Base-by-base conservation (phyloP, 2,329 filamentous ascomycete species). In the Lachnellula willkommii region DNA sequence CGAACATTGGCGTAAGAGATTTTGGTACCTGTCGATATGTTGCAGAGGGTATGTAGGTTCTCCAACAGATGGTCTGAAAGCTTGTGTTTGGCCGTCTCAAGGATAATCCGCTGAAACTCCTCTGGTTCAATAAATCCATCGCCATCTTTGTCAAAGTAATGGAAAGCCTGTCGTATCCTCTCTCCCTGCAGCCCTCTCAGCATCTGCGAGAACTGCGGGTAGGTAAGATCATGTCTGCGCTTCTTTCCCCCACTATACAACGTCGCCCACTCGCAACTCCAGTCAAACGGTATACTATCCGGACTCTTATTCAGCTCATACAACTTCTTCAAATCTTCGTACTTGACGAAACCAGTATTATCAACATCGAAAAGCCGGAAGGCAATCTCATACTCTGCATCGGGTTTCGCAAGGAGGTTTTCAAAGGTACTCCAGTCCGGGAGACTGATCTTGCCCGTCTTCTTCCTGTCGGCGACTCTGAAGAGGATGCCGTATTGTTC, bases 311-410 rank as follows among this genome's bases (percentile, higher is more conserved):
- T 95, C 66, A 86, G 78, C 74, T 93, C 88, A 75, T 95, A 96
- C 56, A 93, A 77, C 57, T 84, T 81, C 69, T 90, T 85, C 75
- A 99, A 92, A 66, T 91, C 84, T 40, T 95, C 88, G 69, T 93
- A 96, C 71, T 92, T 93, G 68, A 99, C 90, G 49, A 82, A 82
- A 59, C 94, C 94, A 20, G 84, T 88, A 59, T 89, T 83, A 51
- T 93, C 85, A 66, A 90, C 81, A 70, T 97, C 93, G 74, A 99
- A 99, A 54, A 99, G 82, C 66, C 94, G 89, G 77, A 97, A 99
- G 15, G 94, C 93, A 66, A 99, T 96, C 74, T 97, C 92, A 75
- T 99, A 99, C 76, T 99, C 94, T 72, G 94, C 94, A 70, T 97
- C 94, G 60, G 94, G 89, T 75, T 96, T 97, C 65, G 81, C 80